Evolutionary conservation across 108 stramenopile species (phyloP).

Genomic region (Cyclostephanos invisitatus): DNA sequence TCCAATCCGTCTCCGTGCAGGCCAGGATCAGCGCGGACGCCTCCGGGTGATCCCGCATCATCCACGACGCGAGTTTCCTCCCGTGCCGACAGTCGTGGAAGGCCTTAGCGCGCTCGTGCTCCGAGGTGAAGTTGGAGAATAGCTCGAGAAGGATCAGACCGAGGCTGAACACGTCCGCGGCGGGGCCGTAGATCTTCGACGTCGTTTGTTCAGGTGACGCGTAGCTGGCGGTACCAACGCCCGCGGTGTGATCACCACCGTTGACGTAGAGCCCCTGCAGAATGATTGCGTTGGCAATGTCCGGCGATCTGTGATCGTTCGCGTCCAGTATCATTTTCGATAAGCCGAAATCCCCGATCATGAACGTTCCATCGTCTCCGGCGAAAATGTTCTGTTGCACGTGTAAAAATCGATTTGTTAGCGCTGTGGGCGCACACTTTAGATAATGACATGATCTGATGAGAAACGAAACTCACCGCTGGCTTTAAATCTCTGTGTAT

Average conservation of each 20-base stretch:
- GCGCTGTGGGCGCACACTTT: not conserved
- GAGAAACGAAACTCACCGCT: constrained; percentile 34
- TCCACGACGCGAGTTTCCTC: constrained; percentile 51
- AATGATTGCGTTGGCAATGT: constrained; percentile 21
- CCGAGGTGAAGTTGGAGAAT: constrained; percentile 83
- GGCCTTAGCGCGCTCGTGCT: constrained; percentile 82
- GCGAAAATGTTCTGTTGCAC: constrained; percentile 68
- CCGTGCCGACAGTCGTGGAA: constrained; percentile 68
- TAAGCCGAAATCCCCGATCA: constrained; percentile 95
- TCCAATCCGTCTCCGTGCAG: constrained; percentile 64
- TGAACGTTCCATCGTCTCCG: constrained; percentile 63
- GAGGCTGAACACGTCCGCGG: constrained; percentile 91
- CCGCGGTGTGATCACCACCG: constrained; percentile 58
- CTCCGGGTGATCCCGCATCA: constrained; percentile 56
- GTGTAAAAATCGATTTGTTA: not conserved
- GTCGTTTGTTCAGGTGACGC: constrained; percentile 91
- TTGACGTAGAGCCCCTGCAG: constrained; percentile 6
- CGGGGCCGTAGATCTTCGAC: constrained; percentile 74
- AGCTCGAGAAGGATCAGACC: constrained; percentile 95
- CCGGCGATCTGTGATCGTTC: constrained; percentile 17
- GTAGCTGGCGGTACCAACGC: constrained; percentile 95
- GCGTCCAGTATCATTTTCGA: constrained; percentile 60
- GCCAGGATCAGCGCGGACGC: constrained; percentile 57
- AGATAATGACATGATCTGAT: not conserved
- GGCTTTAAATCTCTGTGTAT: constrained; percentile 91